These are phyloP conservation scores for Hippophae tibetana DNA, from an alignment of 306 rosid species.

Conservation along the genomic window DNA sequence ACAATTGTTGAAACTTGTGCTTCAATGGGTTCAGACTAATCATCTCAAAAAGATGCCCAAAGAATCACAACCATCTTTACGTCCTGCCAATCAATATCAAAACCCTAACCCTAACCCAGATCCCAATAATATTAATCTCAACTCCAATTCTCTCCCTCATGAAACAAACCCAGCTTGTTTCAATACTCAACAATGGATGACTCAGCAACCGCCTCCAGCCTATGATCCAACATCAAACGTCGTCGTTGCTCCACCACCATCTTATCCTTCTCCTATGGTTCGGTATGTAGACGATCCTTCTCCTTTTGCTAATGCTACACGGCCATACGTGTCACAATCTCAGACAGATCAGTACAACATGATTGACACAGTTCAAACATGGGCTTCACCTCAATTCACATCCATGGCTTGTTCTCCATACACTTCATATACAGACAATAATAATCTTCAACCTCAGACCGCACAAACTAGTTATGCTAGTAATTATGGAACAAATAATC, in stretches of 20 bases:
- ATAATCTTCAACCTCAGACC: conserved; percentile 4
- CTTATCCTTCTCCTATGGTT: conserved; percentile 28
- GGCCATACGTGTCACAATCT: no score
- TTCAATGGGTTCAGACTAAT: conserved; percentile 88
- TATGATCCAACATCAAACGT: conserved; percentile 21
- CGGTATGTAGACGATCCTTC: conserved; percentile 37
- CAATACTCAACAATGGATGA: conserved; percentile 33
- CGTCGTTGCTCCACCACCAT: conserved; percentile 15
- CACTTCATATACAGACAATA: conserved; percentile 38
- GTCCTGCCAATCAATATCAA: conserved; percentile 18
- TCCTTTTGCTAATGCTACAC: conserved; percentile 1
- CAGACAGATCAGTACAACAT: conserved; percentile 23
- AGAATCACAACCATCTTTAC: conserved; percentile 11
- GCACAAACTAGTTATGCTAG: no score
- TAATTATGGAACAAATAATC: conserved; percentile 28
- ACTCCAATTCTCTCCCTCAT: conserved; percentile 15
- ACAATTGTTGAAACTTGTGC: conserved; percentile 73
- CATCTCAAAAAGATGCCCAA: conserved; percentile 61
- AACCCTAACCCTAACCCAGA: conserved; percentile 29
- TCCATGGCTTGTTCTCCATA: conserved; percentile 30
- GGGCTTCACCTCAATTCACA: conserved; percentile 48
- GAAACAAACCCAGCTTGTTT: conserved; percentile 25
- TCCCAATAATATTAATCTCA: conserved; percentile 8
- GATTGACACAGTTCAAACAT: conserved; percentile 45
- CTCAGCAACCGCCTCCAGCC: conserved; percentile 10